Evolutionary conservation across 805 yeast species (phyloP), one percentile per base, ranked within the genome.

Genomic region (Metschnikowia arizonensis): DNA sequence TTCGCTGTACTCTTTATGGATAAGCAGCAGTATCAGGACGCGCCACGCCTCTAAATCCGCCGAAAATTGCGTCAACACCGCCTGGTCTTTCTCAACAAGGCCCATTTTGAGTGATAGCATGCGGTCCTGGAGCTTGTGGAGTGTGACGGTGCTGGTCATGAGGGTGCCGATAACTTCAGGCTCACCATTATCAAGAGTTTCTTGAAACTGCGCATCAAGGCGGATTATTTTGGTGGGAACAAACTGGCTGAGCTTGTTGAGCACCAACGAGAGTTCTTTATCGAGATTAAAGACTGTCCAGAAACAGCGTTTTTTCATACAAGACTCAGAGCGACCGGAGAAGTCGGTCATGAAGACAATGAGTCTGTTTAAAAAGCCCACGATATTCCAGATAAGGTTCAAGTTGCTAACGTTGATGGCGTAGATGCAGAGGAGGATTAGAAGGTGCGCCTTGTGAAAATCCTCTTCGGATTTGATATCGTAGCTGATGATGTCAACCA

Each of bases 241-340:
- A 23, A 66, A 55, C 50, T 65, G 72, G 41, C 68, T 62, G 11
- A 74, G 74, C 40, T 56, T 61, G 23, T 60, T 55, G 28, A 61
- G 50, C 40, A 68, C 39, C n/a, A 72, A 52, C 45, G 66, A 62
- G 29, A 68, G 52, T 42, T 67, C 73, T 37, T 67, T 65, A 46
- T 72, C 76, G 33, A 71, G 49, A 38, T 65, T 68, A 52, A 61
- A 61, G 11, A 68, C 50, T 2, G 73, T 54, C 74, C 73, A 69
- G 45, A 69, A 65, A 10, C 67, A 46, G n/a, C 55, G 47, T 28
- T 48, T 45, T 26, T 46, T 44, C 49, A 54, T 42, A 32, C 47
- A 42, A 9, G 42, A 45, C 9, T 37, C 33, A 12, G 34, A 11
- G 4, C 23, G 7, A 23, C 40, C 48, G 12, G 46, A 19, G 43